Evolutionary conservation across 2,329 filamentous ascomycete species (phyloP).

Genomic region (Pseudovirgaria hyperparasitica): DNA sequence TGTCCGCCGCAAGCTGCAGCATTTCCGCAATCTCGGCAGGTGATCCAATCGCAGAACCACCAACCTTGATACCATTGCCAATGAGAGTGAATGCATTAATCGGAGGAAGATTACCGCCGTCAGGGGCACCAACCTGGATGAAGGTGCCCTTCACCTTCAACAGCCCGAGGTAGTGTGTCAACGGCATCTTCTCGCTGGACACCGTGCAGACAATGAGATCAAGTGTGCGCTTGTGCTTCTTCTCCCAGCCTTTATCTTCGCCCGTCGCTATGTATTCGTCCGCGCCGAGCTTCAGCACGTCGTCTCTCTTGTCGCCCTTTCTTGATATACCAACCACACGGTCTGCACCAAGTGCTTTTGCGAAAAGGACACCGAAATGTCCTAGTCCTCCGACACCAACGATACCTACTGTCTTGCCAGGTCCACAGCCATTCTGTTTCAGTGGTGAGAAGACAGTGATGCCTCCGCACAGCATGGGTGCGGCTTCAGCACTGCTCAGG

Average conservation of each 20-base stretch:
- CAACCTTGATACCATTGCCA: slow-evolving; percentile 36
- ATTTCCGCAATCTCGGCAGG: slow-evolving; percentile 48
- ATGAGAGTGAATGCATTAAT: slow-evolving; percentile 49
- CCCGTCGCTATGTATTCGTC: slow-evolving; percentile 44
- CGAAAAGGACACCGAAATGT: slow-evolving; percentile 55
- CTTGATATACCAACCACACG: slow-evolving; percentile 53
- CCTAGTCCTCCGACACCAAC: slow-evolving; percentile 58
- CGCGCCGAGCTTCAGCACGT: slow-evolving; percentile 51
- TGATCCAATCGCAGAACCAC: slow-evolving; percentile 36
- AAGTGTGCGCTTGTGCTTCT: slow-evolving; percentile 38
- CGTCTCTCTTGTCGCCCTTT: slow-evolving; percentile 42
- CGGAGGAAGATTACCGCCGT: slow-evolving; percentile 29
- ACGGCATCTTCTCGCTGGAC: slow-evolving; percentile 45
- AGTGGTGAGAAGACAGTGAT: slow-evolving; percentile 58
- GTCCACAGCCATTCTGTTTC: slow-evolving; percentile 47
- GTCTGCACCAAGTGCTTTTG: slow-evolving; percentile 56
- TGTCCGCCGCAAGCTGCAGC: slow-evolving; percentile 45
- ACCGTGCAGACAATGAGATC: slow-evolving; percentile 49
- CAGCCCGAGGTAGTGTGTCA: slow-evolving; percentile 48
- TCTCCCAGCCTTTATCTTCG: slow-evolving; percentile 45
- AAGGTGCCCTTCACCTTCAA: slow-evolving; percentile 47
- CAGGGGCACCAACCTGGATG: slow-evolving; percentile 55
- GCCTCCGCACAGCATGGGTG: slow-evolving; percentile 61
- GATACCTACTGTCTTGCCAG: slow-evolving; percentile 55
- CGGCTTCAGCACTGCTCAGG: slow-evolving; percentile 33